phyloP scores from a whole-genome alignment of 768 basidiomycete genomes.

The Boletus rubropictus region DNA sequence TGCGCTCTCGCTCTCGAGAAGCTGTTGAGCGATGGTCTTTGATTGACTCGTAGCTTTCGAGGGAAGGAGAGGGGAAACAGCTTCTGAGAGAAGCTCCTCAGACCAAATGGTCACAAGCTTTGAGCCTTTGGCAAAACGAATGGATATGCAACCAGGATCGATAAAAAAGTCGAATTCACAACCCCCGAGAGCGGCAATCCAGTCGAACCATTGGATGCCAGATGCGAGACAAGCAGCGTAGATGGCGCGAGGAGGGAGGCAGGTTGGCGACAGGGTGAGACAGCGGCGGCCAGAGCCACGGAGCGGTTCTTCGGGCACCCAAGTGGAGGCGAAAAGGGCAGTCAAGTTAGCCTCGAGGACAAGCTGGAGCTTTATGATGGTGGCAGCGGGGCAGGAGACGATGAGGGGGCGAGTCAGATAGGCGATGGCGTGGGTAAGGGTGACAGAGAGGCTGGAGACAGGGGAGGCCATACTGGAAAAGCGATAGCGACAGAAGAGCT shows the following conservation, averaged over 20 bases:
- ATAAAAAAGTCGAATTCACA: constrained; percentile 74
- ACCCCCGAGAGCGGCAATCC: constrained; percentile 66
- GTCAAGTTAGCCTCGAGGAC: constrained; percentile 70
- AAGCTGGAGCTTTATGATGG: constrained; percentile 63
- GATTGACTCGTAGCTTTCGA: constrained; percentile 19
- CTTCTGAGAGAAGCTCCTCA: constrained; percentile 39
- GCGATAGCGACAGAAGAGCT: constrained; percentile 5
- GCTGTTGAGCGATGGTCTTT: constrained; percentile 71
- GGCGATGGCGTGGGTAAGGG: constrained; percentile 68
- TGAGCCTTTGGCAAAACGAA: constrained; percentile 47
- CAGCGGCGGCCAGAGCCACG: constrained; percentile 68
- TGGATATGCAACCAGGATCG: constrained; percentile 72
- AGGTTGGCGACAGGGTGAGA: constrained; percentile 63
- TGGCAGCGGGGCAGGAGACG: constrained; percentile 49
- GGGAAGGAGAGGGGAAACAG: constrained; percentile 16
- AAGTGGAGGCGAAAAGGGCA: constrained; percentile 60
- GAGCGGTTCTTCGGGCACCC: constrained; percentile 59
- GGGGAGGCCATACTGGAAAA: constrained; percentile 26
- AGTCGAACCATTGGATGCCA: constrained; percentile 75
- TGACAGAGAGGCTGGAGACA: constrained; percentile 52
- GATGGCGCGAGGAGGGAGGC: constrained; percentile 65
- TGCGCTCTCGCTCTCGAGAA: constrained; percentile 63
- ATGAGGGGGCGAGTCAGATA: constrained; percentile 67
- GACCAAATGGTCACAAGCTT: constrained; percentile 65
- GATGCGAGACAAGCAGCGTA: constrained; percentile 65